Evolutionary conservation across 192 early-diverging fungal species (phyloP).

Genomic region (Backusella liffmaniae): DNA sequence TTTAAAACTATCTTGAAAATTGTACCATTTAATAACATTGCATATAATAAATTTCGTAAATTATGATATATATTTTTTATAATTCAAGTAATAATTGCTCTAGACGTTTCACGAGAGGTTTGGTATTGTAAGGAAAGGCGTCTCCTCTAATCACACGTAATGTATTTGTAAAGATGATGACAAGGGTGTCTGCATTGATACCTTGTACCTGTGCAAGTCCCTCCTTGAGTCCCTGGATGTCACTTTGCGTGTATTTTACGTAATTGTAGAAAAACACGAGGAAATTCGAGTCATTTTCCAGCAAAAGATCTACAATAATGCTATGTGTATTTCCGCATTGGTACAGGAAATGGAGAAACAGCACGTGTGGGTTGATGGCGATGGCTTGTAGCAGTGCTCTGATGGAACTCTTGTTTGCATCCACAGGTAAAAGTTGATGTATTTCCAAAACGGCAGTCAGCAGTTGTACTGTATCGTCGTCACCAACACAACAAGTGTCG

Average conservation of each 20-base stretch:
- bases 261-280: slow-evolving; percentile 24
- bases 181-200: background rate
- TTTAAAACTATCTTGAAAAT: slow-evolving; percentile 1
- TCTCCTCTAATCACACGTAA: background rate
- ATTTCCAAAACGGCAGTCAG: slow-evolving; percentile 14
- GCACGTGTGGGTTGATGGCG: slow-evolving; percentile 17
- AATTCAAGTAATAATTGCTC: background rate
- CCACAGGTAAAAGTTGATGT: background rate
- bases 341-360: slow-evolving; percentile 29
- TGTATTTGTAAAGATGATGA: background rate
- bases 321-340: slow-evolving; percentile 17
- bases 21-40: background rate
- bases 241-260: slow-evolving; percentile 15
- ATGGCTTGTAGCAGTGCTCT: background rate
- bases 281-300: slow-evolving; percentile 25
- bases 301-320: slow-evolving; percentile 32
- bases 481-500: slow-evolving; percentile 22
- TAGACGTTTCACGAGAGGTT: background rate
- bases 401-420: background rate
- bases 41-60: background rate
- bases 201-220: background rate
- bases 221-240: background rate
- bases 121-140: background rate
- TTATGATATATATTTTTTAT: background rate
- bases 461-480: slow-evolving; percentile 21